Base-by-base conservation (phyloP, 805 yeast genomes). In the Candida berthetii region DNA sequence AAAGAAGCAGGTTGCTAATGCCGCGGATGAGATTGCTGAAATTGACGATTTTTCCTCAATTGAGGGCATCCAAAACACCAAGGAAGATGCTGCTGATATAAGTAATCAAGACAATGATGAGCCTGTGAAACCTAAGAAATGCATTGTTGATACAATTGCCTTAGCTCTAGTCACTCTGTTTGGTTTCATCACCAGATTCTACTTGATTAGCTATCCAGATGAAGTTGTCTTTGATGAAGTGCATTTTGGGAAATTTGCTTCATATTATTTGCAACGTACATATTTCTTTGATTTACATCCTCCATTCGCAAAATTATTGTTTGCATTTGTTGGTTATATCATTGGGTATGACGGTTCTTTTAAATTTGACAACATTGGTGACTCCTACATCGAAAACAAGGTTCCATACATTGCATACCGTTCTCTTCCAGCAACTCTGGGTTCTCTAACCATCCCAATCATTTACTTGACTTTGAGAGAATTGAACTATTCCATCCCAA, bases 221-320 rank as follows among this genome's bases (percentile, higher is more conserved):
- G 82, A 82, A 58, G 95, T 85, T 43, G 93, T 85, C 3, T 85
- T 85, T 52, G 95, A 85, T 64, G 95, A 85, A 58, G 93, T 84
- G 17, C 95, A 85, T 61, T 85, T 85, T 54, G 95, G 95, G 31
- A 85, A 85, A 54, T 85, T 85, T 60, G 91, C 91, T 7, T 77
- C 88, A 2, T 83, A 85, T 64, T 91, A 91, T 62, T 66, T 91
- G 45, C 85, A 91, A 62, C 74, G 96, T 47, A 84, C 96, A 0
- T 93, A 86, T 62, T 93, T 88, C 62, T 93, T 93, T 57, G 99
- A 93, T 65, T 79, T 93, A 40, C 99, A 93, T 65, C 99, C 99
- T 9, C 99, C 99, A 18, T 87, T 93, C 63, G 99, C 96, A 41
- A 93, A 93, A 62, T 71, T 93, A 60, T 71, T 90, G 50, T 87